A percentile compares a stretch with the other conserved stretches of the same genome.
These are phyloP conservation scores for Chionographis japonica DNA, from an alignment of 106 monocot genomes.

Conservation along the genomic window DNA sequence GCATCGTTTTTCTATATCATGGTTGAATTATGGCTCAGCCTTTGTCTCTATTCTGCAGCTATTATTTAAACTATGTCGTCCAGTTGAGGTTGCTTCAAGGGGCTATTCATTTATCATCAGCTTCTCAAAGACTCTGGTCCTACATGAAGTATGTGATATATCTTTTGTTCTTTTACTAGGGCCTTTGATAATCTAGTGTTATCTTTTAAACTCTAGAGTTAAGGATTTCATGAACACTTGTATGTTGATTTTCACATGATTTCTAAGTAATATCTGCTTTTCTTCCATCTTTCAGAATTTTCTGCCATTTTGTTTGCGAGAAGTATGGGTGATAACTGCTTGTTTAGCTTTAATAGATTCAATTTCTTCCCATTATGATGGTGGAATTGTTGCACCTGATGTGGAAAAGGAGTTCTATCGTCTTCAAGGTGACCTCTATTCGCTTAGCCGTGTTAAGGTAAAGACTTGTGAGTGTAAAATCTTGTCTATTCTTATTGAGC, in stretches of 20 bases:
- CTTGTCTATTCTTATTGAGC: too few relatives aligned
- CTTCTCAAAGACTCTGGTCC: slow-evolving; percentile 80
- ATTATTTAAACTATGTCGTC: slow-evolving; percentile 79
- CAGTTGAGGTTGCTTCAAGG: slow-evolving; percentile 81
- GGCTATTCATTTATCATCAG: slow-evolving; percentile 84
- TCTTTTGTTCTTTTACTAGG: background rate
- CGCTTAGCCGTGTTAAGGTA: slow-evolving; percentile 87
- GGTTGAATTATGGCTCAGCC: background rate
- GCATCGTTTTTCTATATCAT: background rate
- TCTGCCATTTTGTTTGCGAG: slow-evolving; percentile 91
- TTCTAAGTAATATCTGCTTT: slow-evolving; percentile 3
- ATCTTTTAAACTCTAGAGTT: background rate
- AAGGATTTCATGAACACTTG: background rate
- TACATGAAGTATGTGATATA: slow-evolving; percentile 65
- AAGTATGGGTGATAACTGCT: slow-evolving; percentile 94
- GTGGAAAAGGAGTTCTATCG: slow-evolving; percentile 80
- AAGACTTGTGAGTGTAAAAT: background rate
- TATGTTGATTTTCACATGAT: background rate
- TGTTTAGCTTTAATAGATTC: slow-evolving; percentile 73
- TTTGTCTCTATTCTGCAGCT: slow-evolving; percentile 45
- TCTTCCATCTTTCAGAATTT: slow-evolving; percentile 43
- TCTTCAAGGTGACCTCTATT: slow-evolving; percentile 93
- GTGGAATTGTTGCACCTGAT: slow-evolving; percentile 49
- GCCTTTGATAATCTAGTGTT: background rate
- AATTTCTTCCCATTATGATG: slow-evolving; percentile 48